Percentiles rank a stretch among this genome's conserved stretches.
phyloP scores from a whole-genome alignment of 1,139 yeast species.

The Debaryomycetaceae sp. region DNA sequence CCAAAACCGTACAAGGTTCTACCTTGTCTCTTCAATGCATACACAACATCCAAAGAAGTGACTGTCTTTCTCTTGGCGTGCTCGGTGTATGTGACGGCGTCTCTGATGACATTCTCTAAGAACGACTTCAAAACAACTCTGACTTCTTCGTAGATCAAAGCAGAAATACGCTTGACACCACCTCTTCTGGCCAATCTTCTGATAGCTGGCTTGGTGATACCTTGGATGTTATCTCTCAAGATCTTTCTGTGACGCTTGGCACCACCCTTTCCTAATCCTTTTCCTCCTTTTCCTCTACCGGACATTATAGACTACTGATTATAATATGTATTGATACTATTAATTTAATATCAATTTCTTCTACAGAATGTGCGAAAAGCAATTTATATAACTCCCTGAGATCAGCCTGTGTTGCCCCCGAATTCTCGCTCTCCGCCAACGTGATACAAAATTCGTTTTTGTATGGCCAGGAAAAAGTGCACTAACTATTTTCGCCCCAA shows the following conservation, averaged over 20 bases:
- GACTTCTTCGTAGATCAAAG: constrained; percentile 97
- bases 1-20: constrained; percentile 99
- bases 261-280: constrained; percentile 99
- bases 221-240: constrained; percentile 98
- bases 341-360: neutral
- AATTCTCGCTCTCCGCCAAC: neutral
- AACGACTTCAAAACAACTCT: constrained; percentile 95
- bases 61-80: constrained; percentile 99
- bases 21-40: constrained; percentile 99
- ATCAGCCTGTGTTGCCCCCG: neutral
- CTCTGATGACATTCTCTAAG: constrained; percentile 96
- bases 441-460: constrained; percentile 6
- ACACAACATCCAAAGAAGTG: constrained; percentile 96
- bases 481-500: neutral
- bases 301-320: constrained; percentile 62
- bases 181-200: constrained; percentile 99
- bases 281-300: constrained; percentile 99
- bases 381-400: constrained; percentile 2
- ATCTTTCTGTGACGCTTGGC: constrained; percentile 99
- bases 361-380: neutral
- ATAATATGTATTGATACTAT: neutral
- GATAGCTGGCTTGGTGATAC: constrained; percentile 99
- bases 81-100: constrained; percentile 98
- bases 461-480: constrained; percentile 3
- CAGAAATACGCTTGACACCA: constrained; percentile 99